Evolutionary conservation across 495 filamentous ascomycete genomes (phyloP).

Genomic region (Apiosordaria backusii): DNA sequence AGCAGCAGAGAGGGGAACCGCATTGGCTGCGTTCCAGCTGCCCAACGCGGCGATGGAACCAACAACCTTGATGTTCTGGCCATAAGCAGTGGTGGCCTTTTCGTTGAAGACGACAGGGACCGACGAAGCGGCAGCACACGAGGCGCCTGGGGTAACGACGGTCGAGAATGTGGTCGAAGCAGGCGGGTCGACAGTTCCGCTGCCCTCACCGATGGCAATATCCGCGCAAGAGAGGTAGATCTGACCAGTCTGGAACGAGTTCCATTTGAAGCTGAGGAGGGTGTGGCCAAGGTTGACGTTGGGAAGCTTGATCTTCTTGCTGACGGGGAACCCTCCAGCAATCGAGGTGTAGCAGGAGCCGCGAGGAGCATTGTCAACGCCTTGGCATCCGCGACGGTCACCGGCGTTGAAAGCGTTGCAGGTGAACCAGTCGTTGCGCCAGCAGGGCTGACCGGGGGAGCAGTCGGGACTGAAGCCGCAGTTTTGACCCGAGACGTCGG

Average conservation of each 20-base stretch:
- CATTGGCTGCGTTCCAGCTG: slow-evolving; percentile 50
- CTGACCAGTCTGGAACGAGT: slow-evolving; percentile 55
- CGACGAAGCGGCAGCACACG: slow-evolving; percentile 43
- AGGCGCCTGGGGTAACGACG: slow-evolving; percentile 31
- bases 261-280: slow-evolving; percentile 53
- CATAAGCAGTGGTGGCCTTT: slow-evolving; percentile 50
- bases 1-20: slow-evolving; percentile 49
- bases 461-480: slow-evolving; percentile 55
- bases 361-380: slow-evolving; percentile 47
- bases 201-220: slow-evolving; percentile 41
- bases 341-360: slow-evolving; percentile 51
- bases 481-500: slow-evolving; percentile 49
- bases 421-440: slow-evolving; percentile 57
- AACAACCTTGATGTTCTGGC: slow-evolving; percentile 57
- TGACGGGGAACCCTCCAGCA: slow-evolving; percentile 53
- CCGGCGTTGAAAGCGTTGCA: slow-evolving; percentile 45
- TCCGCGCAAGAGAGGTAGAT: slow-evolving; percentile 55
- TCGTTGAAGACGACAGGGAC: slow-evolving; percentile 60
- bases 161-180: slow-evolving; percentile 44
- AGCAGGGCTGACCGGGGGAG: slow-evolving; percentile 43
- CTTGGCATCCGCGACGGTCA: slow-evolving; percentile 42
- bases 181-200: slow-evolving; percentile 40
- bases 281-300: slow-evolving; percentile 47
- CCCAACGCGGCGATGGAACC: slow-evolving; percentile 57
- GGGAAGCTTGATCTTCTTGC: slow-evolving; percentile 53